These are phyloP conservation scores for Aspergillus candidus DNA, from an alignment of 2,329 filamentous ascomycete genomes.

Conservation along the genomic window DNA sequence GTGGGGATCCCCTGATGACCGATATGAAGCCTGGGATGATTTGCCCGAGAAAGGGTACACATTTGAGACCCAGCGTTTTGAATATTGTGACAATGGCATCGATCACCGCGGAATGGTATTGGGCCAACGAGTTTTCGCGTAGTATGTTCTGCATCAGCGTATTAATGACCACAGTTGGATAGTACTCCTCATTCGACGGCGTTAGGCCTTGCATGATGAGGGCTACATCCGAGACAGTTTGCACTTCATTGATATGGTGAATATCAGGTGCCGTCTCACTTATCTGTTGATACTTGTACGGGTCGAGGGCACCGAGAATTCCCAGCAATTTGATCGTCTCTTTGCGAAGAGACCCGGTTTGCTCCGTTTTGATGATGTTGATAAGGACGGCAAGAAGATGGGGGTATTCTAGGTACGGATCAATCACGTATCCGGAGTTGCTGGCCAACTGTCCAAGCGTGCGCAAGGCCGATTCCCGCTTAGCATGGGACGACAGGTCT, in stretches of 20 bases:
- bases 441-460: slow-evolving; percentile 89
- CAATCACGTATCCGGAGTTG: slow-evolving; percentile 95
- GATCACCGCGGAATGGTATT: slow-evolving; percentile 89
- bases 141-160: slow-evolving; percentile 80
- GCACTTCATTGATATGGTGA: slow-evolving; percentile 62
- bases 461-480: slow-evolving; percentile 84
- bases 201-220: slow-evolving; percentile 97
- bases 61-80: slow-evolving; percentile 90
- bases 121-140: slow-evolving; percentile 80
- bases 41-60: slow-evolving; percentile 86
- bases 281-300: slow-evolving; percentile 90
- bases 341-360: slow-evolving; percentile 75
- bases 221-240: slow-evolving; percentile 80
- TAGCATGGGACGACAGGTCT: slow-evolving; percentile 82
- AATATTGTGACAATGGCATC: slow-evolving; percentile 99
- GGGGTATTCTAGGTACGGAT: slow-evolving; percentile 91
- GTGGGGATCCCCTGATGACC: slow-evolving; percentile 76
- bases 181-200: slow-evolving; percentile 96
- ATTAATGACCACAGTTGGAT: slow-evolving; percentile 95
- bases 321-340: slow-evolving; percentile 97
- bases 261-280: slow-evolving; percentile 82
- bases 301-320: slow-evolving; percentile 88
- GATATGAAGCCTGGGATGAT: slow-evolving; percentile 91
- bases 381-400: slow-evolving; percentile 88
- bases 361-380: slow-evolving; percentile 89